Evolutionary conservation across 306 rosid species (phyloP).

Genomic region (Cicer chorassanicum): DNA sequence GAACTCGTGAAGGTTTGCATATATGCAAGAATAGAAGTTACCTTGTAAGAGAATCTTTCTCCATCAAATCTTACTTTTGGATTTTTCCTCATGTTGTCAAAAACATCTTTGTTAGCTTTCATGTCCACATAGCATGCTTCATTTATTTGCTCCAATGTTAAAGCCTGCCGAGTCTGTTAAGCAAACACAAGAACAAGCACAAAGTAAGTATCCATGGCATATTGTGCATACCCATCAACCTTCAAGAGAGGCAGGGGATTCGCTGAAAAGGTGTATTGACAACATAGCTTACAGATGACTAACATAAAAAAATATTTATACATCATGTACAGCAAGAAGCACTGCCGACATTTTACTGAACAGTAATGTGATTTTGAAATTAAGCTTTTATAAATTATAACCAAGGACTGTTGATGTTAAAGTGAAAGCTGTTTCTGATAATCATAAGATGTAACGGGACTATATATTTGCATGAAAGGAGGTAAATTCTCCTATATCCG

Average conservation of each 20-base stretch:
- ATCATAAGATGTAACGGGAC: neutral
- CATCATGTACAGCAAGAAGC: neutral
- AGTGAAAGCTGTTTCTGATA: neutral
- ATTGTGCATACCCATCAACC: constrained; percentile 3
- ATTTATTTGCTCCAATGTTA: constrained; percentile 81
- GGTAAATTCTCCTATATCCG: neutral
- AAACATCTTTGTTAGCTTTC: constrained; percentile 85
- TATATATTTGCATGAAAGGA: constrained; percentile 18
- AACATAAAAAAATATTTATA: neutral
- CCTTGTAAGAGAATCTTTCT: constrained; percentile 89
- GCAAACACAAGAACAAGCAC: constrained; percentile 34
- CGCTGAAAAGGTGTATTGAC: constrained; percentile 6
- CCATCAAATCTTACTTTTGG: constrained; percentile 91
- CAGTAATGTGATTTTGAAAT: neutral
- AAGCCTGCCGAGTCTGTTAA: constrained; percentile 82
- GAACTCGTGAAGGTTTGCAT: constrained; percentile 10
- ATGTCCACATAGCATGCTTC: constrained; percentile 81
- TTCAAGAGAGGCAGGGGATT: neutral
- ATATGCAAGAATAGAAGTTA: constrained; percentile 37
- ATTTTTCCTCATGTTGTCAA: constrained; percentile 85
- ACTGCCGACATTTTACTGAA: neutral
- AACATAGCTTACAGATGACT: constrained; percentile 15
- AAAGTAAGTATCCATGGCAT: constrained; percentile 19
- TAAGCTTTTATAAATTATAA: constrained; percentile 6
- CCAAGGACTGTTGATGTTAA: neutral